phyloP scores from a whole-genome alignment of 73 alveolate genomes.

The Tetrahymena elliotti region DNA sequence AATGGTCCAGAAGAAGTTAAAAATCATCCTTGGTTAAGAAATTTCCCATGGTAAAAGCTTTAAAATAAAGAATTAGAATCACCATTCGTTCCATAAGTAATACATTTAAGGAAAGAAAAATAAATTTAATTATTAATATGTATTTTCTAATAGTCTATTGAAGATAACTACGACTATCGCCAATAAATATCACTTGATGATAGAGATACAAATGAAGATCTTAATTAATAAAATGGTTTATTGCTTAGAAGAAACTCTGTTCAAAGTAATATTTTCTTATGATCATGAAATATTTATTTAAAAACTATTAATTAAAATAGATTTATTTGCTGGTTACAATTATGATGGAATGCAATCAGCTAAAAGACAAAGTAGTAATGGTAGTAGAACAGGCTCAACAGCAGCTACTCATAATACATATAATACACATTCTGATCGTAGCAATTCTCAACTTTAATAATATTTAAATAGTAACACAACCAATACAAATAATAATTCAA shows the following conservation, averaged over 20 bases:
- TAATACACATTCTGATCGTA: not conserved
- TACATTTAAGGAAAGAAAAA: not conserved
- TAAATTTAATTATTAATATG: not conserved
- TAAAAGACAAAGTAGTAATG: not conserved
- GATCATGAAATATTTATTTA: not conserved
- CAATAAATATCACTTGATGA: constrained; percentile 45
- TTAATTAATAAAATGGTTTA: constrained; percentile 32
- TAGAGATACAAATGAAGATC: constrained; percentile 57
- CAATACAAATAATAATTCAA: not conserved
- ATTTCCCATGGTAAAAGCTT: constrained; percentile 75
- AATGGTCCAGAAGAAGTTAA: constrained; percentile 88
- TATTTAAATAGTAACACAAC: not conserved
- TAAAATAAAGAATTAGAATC: constrained; percentile 55
- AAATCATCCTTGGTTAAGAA: constrained; percentile 87
- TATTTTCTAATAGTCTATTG: constrained; percentile 16
- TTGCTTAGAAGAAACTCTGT: constrained; percentile 53
- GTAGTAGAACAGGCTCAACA: not conserved
- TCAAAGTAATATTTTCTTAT: constrained; percentile 7
- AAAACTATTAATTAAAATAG: not conserved
- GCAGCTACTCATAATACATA: not conserved
- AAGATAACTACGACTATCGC: constrained; percentile 60
- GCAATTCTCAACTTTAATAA: not conserved
- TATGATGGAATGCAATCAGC: constrained; percentile 27
- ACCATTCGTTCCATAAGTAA: constrained; percentile 64
- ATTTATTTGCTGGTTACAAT: constrained; percentile 56